A percentile compares a stretch with the other conserved stretches of the same genome.
phyloP scores from a whole-genome alignment of 805 yeast genomes.

The Cyberlindnera galapagoensis region DNA sequence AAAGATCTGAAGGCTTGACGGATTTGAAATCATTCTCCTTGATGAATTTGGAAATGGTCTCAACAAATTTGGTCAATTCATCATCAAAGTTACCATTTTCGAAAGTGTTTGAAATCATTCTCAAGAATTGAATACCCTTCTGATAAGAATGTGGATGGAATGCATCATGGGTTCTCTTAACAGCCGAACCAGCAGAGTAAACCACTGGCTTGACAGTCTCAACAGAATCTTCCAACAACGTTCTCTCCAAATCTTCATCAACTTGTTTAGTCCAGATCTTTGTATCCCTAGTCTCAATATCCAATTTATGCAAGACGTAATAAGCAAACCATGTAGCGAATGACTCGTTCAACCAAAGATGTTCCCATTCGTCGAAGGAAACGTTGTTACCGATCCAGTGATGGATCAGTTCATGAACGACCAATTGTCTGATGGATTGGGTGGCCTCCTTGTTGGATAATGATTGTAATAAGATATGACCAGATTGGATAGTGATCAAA shows the following conservation, averaged over 20 bases:
- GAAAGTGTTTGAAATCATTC: conserved; percentile 44
- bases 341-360: conserved; percentile 70
- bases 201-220: conserved; percentile 29
- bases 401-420: conserved; percentile 71
- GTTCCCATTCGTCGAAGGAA: conserved; percentile 61
- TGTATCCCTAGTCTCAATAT: conserved; percentile 21
- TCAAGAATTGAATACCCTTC: conserved; percentile 50
- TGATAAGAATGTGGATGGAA: conserved; percentile 48
- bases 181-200: conserved; percentile 22
- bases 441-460: conserved; percentile 21
- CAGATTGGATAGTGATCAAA: conserved; percentile 51
- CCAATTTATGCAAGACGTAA: conserved; percentile 31
- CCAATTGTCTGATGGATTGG: conserved; percentile 42
- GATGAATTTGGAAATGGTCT: conserved; percentile 34
- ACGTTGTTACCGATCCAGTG: conserved; percentile 75
- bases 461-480: conserved; percentile 37
- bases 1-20: conserved; percentile 45
- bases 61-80: conserved; percentile 27
- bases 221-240: conserved; percentile 32
- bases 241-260: conserved; percentile 25
- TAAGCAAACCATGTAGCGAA: conserved; percentile 73
- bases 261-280: conserved; percentile 29
- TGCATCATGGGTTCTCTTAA: conserved; percentile 38
- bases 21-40: conserved; percentile 28
- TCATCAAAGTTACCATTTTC: conserved; percentile 27